Percentiles rank a stretch among this genome's conserved stretches.
Conservation (phyloP, 2,329 filamentous ascomycete species). For the Akanthomyces dipterigenus region DNA sequence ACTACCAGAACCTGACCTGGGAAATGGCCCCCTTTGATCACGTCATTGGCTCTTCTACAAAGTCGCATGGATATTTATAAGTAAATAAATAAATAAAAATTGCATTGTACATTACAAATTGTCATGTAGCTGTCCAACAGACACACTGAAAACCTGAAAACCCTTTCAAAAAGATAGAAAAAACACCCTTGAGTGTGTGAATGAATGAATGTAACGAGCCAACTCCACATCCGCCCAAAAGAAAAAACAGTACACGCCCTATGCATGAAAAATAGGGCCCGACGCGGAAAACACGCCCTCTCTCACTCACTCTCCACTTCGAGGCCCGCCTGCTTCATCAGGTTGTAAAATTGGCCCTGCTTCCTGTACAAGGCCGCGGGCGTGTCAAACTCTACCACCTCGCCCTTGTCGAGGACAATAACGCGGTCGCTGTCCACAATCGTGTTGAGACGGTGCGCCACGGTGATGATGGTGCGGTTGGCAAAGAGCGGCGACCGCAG, state of each 20-base stretch:
- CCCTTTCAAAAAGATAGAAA: too few species aligned
- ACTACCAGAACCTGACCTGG: too few species aligned
- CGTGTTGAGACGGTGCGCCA: constrained; percentile 96
- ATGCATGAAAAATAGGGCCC: neutral
- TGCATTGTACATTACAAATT: too few species aligned
- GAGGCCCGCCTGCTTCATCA: constrained; percentile 87
- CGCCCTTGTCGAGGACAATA: constrained; percentile 84
- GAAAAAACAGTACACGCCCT: neutral
- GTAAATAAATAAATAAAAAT: too few species aligned
- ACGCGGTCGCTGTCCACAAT: constrained; percentile 86
- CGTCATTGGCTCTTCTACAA: too few species aligned
- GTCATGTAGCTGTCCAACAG: too few species aligned
- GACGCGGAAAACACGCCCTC: neutral
- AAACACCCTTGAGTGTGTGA: too few species aligned
- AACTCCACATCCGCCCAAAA: too few species aligned
- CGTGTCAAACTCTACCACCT: constrained; percentile 87
- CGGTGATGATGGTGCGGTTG: constrained; percentile 94
- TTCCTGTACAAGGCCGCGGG: constrained; percentile 69
- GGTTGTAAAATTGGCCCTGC: constrained; percentile 74
- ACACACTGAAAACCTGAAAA: too few species aligned
- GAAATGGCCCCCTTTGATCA: too few species aligned
- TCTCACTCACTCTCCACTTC: constrained; percentile 35
- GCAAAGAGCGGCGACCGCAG: constrained; percentile 64
- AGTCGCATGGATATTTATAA: too few species aligned
- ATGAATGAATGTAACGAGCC: too few species aligned